Conservation (phyloP, 1,284 basidiomycete species). For the Apiotrichum gracile region DNA sequence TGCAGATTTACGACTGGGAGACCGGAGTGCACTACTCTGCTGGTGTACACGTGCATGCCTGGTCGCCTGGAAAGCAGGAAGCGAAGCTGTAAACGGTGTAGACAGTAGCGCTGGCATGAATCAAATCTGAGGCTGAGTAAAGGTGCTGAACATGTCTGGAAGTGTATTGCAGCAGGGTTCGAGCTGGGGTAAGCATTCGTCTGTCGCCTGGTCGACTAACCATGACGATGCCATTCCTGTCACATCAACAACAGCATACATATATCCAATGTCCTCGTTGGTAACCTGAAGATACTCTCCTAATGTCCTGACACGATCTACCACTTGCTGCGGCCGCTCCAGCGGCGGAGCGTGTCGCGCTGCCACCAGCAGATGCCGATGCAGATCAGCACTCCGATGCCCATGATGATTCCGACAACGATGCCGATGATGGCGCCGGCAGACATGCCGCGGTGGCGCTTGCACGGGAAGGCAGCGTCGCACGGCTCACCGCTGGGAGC, state of each 20-base stretch:
- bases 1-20: conserved; percentile 1
- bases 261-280: too few relatives aligned
- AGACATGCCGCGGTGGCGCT: conserved; percentile 51
- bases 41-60: not conserved
- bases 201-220: too few relatives aligned
- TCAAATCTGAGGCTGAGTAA: not conserved
- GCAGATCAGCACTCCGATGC: conserved; percentile 39
- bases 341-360: not conserved
- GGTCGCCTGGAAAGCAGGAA: not conserved
- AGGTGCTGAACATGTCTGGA: too few relatives aligned
- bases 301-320: too few relatives aligned
- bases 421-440: conserved; percentile 57
- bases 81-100: not conserved
- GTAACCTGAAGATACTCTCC: too few relatives aligned
- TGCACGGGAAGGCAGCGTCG: conserved; percentile 62
- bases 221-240: too few relatives aligned
- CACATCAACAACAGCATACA: too few relatives aligned
- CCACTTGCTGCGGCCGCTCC: not conserved
- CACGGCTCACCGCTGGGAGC: conserved; percentile 66
- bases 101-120: not conserved
- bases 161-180: too few relatives aligned
- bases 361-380: not conserved
- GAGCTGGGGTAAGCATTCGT: too few relatives aligned
- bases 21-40: not conserved
- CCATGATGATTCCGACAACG: conserved; percentile 63